Percentiles rank a stretch among this genome's conserved stretches.
Conservation (phyloP, 768 basidiomycete species). For the Mycena leptocephala region DNA sequence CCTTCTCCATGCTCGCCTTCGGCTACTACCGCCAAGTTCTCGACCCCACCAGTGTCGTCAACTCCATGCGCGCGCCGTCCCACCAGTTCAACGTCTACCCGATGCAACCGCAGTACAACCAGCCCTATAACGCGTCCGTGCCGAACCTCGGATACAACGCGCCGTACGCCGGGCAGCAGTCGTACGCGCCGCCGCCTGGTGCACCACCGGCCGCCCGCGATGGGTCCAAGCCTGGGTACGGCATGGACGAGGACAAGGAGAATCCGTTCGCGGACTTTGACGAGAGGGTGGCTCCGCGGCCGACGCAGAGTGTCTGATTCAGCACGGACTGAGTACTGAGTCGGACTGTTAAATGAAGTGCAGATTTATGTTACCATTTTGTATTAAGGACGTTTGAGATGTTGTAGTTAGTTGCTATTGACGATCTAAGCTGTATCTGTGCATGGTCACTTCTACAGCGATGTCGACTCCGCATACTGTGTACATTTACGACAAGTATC, state of each 20-base stretch:
- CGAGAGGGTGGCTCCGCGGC: slow-evolving; percentile 50
- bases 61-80: slow-evolving; percentile 65
- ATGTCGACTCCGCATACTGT: neutral
- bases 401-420: neutral
- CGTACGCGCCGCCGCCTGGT: slow-evolving; percentile 66
- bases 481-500: too few relatives aligned
- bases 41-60: slow-evolving; percentile 75
- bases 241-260: slow-evolving; percentile 55
- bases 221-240: slow-evolving; percentile 37
- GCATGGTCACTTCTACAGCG: neutral
- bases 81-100: slow-evolving; percentile 53
- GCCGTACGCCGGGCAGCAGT: slow-evolving; percentile 49
- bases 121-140: slow-evolving; percentile 68
- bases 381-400: neutral
- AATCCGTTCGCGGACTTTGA: slow-evolving; percentile 75
- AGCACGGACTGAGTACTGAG: neutral
- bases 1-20: slow-evolving; percentile 81
- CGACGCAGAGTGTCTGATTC: too few relatives aligned
- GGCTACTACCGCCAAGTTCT: slow-evolving; percentile 83
- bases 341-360: neutral
- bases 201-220: slow-evolving; percentile 64
- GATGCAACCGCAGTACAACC: slow-evolving; percentile 71
- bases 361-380: neutral
- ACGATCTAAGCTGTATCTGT: neutral
- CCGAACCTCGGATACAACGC: slow-evolving; percentile 45